Percentiles rank a stretch among this genome's conserved stretches.
phyloP scores from a whole-genome alignment of 176 grass and related monocot genomes.

The Triticum turgidum region DNA sequence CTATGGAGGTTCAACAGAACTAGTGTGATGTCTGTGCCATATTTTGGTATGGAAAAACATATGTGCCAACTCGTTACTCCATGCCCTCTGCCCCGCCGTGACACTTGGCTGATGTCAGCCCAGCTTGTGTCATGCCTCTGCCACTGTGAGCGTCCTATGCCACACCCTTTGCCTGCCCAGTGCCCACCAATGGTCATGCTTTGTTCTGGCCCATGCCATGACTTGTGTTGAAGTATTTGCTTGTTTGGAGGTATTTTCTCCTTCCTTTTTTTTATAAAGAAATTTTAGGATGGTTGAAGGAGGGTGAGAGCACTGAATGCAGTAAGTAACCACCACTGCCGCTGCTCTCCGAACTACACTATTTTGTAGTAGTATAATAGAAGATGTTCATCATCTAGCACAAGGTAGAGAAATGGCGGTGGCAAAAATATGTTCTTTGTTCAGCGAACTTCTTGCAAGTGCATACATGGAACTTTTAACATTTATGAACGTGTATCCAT shows the following conservation, averaged over 20 bases:
- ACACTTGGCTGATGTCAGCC: not conserved
- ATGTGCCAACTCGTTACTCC: not conserved
- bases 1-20: not conserved
- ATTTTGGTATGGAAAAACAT: not conserved
- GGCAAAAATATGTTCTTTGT: constrained; percentile 26
- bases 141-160: not conserved
- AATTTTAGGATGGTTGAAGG: not conserved
- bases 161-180: not conserved
- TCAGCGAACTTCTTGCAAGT: constrained; percentile 12
- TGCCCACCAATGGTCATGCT: not conserved
- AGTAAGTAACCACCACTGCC: not conserved
- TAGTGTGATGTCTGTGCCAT: not conserved
- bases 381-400: not conserved
- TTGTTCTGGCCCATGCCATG: not conserved
- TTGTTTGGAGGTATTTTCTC: not conserved
- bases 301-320: not conserved
- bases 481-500: not conserved
- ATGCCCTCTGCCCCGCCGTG: not conserved
- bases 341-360: not conserved
- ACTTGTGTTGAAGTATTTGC: not conserved
- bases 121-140: not conserved
- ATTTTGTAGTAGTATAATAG: constrained; percentile 11
- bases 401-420: constrained; percentile 12
- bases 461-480: not conserved
- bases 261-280: not conserved